phyloP scores from a whole-genome alignment of 1,284 basidiomycete genomes.

The Leccinum discolor region DNA sequence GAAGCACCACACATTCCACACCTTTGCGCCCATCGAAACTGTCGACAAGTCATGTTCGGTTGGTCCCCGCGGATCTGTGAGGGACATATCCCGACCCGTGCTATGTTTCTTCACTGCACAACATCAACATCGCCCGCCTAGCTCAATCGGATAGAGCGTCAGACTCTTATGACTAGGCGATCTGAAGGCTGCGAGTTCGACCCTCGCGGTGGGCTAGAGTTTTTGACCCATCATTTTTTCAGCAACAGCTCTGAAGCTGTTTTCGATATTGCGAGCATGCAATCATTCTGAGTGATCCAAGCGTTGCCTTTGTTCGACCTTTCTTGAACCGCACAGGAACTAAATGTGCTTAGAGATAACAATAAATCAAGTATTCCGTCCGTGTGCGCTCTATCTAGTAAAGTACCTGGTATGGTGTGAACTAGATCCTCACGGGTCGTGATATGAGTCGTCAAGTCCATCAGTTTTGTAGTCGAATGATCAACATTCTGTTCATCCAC shows the following conservation, averaged over 20 bases:
- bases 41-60: conserved; percentile 6
- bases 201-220: conserved; percentile 81
- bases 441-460: conserved; percentile 19
- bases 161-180: conserved; percentile 57
- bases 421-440: neutral
- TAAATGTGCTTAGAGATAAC: conserved; percentile 17
- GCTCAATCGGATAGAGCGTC: conserved; percentile 89
- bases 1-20: conserved; percentile 21
- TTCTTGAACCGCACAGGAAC: neutral
- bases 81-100: neutral
- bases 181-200: conserved; percentile 93
- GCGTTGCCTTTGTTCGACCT: neutral
- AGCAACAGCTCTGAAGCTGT: neutral
- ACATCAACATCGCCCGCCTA: conserved; percentile 57
- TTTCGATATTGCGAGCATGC: neutral
- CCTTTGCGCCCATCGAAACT: conserved; percentile 24
- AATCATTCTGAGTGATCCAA: too few relatives aligned
- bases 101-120: neutral
- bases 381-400: conserved; percentile 11
- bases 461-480: conserved; percentile 19
- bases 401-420: conserved; percentile 7
- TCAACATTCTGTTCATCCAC: conserved; percentile 50
- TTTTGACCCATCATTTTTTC: conserved; percentile 1
- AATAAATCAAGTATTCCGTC: conserved; percentile 24
- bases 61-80: neutral